Evolutionary conservation across 1,139 yeast species (phyloP).

Genomic region (Debaryomyces sp.): DNA sequence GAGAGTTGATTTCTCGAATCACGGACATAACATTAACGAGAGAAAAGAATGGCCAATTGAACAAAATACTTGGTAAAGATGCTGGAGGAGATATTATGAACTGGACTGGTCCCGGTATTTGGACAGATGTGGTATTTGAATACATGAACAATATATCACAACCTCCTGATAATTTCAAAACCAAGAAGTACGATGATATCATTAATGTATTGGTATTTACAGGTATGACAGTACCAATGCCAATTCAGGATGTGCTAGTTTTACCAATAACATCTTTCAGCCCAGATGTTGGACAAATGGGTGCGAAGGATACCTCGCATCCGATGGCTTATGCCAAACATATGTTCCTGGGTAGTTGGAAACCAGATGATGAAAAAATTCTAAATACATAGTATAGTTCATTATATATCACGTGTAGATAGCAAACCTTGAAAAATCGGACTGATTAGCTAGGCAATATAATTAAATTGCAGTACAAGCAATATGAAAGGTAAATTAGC

Average conservation of each 20-base stretch:
- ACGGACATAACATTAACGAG: constrained; percentile 67
- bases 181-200: constrained; percentile 34
- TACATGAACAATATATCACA: constrained; percentile 65
- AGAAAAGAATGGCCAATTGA: constrained; percentile 39
- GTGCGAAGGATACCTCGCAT: constrained; percentile 51
- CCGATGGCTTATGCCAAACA: constrained; percentile 69
- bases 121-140: constrained; percentile 84
- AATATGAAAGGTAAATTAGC: constrained; percentile 37
- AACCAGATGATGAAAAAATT: constrained; percentile 20
- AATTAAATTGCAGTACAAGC: neutral
- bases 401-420: constrained; percentile 7
- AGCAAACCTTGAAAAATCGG: neutral
- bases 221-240: constrained; percentile 62
- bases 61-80: constrained; percentile 51
- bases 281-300: constrained; percentile 85
- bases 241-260: constrained; percentile 75
- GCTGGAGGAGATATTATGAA: constrained; percentile 83
- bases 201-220: constrained; percentile 69
- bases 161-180: constrained; percentile 34
- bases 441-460: neutral
- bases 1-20: constrained; percentile 78
- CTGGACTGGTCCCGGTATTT: constrained; percentile 98
- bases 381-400: neutral
- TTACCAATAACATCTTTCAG: constrained; percentile 76
- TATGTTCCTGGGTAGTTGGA: constrained; percentile 77